Evolutionary conservation across 768 basidiomycete species (phyloP), one percentile per base, ranked within the genome.

Genomic region (Russula sp.): DNA sequence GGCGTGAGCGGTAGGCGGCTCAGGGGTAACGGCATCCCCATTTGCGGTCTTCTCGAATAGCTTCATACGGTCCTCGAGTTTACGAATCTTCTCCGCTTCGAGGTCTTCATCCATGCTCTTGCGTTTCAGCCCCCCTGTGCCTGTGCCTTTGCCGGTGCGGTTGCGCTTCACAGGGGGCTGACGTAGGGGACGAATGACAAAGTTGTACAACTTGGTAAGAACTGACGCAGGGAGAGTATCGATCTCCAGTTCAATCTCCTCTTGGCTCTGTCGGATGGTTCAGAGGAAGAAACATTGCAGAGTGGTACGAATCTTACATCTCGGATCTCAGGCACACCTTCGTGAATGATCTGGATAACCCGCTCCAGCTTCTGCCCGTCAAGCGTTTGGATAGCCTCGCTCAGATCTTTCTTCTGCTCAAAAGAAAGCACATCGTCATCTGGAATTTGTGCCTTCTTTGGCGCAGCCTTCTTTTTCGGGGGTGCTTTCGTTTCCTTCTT

Each of bases 221-320:
- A 97, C 95, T 35, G 82, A 74, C 7, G 90, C 80, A 54, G 97
- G 95, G 37, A 99, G 79, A 45, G 85, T 78, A 71, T 98, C 97
- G 71, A 99, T 98, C 75, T 99, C 97, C 48, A 99, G 84, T 74
- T 99, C 97, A 71, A 99, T 98, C 78, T 99, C 97, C 75, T 98
- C 94, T 51, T 89, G 90, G 74, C 91, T 94, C 91, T 94, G 77
- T 59, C 66, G n/a, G 67, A 57, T 34, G 63, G 14, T 55, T 62
- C 64, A 63, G 70, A 63, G 61, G 63, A 39, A 35, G n/a, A 35
- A 64, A 48, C 20, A 64, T 37, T 59, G 42, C 40, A 49, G 39
- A 22, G 20, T 75, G 57, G 34, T 14, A n/a, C 6, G 56, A 11
- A 6, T 80, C 94, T 77, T 74, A 97, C 95, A 71, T 94, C 91